Evolutionary conservation across 2,329 filamentous ascomycete genomes (phyloP).

Genomic region (Aureobasidium pullulans): DNA sequence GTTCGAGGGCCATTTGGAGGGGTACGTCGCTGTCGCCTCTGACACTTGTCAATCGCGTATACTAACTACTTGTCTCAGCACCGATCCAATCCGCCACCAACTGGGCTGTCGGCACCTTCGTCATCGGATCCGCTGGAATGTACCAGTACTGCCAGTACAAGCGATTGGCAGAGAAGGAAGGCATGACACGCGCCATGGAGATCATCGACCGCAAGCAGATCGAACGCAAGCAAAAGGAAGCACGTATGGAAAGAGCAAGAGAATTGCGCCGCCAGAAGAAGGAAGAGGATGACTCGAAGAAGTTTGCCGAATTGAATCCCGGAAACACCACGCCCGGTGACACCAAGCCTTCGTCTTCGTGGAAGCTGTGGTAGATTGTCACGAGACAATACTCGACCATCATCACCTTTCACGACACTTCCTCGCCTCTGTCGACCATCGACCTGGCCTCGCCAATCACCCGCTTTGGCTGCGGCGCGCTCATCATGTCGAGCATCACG

Average conservation of each 20-base stretch:
- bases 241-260: conserved; percentile 33
- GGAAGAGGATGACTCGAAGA: conserved; percentile 36
- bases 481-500: background rate
- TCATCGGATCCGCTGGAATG: conserved; percentile 59
- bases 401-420: background rate
- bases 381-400: background rate
- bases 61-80: conserved; percentile 33
- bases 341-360: conserved; percentile 23
- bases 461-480: background rate
- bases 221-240: conserved; percentile 47
- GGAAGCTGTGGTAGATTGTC: conserved; percentile 27
- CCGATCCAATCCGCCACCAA: conserved; percentile 64
- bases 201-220: conserved; percentile 67
- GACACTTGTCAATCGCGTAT: conserved; percentile 10
- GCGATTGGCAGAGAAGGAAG: conserved; percentile 65
- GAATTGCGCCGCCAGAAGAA: conserved; percentile 35
- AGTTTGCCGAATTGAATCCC: conserved; percentile 23
- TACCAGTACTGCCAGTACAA: conserved; percentile 81
- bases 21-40: conserved; percentile 43
- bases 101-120: conserved; percentile 76
- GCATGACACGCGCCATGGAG: conserved; percentile 80
- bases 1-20: conserved; percentile 64
- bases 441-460: background rate
- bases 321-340: conserved; percentile 7
- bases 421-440: too few relatives aligned